phyloP scores from a whole-genome alignment of 2,329 filamentous ascomycete genomes.

The Anisogramma anomala region DNA sequence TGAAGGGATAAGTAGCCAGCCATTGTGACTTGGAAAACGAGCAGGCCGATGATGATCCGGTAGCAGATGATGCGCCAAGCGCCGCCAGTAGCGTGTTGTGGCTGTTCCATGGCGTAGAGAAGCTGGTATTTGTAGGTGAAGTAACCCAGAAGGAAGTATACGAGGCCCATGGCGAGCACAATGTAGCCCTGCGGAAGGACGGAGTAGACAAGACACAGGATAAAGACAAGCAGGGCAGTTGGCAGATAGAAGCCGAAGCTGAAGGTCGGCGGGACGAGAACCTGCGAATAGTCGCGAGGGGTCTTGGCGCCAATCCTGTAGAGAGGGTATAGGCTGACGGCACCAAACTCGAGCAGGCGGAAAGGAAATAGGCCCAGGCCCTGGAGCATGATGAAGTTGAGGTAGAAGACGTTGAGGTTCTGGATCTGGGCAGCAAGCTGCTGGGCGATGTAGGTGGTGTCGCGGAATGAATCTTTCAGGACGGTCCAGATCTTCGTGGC shows the following conservation, averaged over 20 bases:
- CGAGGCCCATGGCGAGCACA: slow-evolving; percentile 68
- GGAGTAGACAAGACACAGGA: slow-evolving; percentile 91
- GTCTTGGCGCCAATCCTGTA: slow-evolving; percentile 69
- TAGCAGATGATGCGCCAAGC: slow-evolving; percentile 97
- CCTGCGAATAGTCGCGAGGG: slow-evolving; percentile 75
- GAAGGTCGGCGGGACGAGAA: slow-evolving; percentile 74
- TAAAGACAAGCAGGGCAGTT: slow-evolving; percentile 83
- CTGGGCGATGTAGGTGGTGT: slow-evolving; percentile 66
- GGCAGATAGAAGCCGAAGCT: slow-evolving; percentile 95
- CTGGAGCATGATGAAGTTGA: slow-evolving; percentile 87
- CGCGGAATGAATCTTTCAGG: slow-evolving; percentile 62
- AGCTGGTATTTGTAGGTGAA: slow-evolving; percentile 96
- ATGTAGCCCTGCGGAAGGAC: slow-evolving; percentile 69
- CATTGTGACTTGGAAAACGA: slow-evolving; percentile 87
- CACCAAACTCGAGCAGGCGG: slow-evolving; percentile 79
- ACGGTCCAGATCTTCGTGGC: slow-evolving; percentile 64
- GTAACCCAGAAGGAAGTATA: slow-evolving; percentile 74
- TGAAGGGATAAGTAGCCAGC: slow-evolving; percentile 71
- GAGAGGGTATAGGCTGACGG: slow-evolving; percentile 72
- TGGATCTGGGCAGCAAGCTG: slow-evolving; percentile 67
- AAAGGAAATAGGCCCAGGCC: slow-evolving; percentile 90
- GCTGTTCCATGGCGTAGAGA: slow-evolving; percentile 95
- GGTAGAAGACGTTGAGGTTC: slow-evolving; percentile 70
- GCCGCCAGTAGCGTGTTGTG: slow-evolving; percentile 82
- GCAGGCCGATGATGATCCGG: slow-evolving; percentile 71